A percentile compares a stretch with the other conserved stretches of the same genome.
These are phyloP conservation scores for California macrophylla DNA, from an alignment of 441 rosid genomes.

Conservation along the genomic window DNA sequence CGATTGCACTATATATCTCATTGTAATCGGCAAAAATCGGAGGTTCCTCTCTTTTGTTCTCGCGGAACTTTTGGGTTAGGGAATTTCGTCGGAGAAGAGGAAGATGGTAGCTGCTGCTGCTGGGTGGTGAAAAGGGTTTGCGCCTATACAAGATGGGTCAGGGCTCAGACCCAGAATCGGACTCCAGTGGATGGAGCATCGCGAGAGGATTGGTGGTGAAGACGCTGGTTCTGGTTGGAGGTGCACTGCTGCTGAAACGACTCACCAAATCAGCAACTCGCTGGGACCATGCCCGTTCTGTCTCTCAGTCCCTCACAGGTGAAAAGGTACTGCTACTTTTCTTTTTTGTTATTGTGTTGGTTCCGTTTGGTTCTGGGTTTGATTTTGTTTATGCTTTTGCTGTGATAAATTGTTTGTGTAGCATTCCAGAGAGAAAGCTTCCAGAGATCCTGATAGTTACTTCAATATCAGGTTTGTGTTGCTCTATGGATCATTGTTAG, in stretches of 20 bases:
- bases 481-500: neutral
- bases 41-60: neutral
- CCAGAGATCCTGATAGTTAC: constrained; percentile 77
- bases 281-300: constrained; percentile 75
- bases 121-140: neutral
- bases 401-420: constrained; percentile 16
- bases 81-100: neutral
- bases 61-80: neutral
- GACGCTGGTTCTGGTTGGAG: constrained; percentile 60
- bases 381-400: neutral
- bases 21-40: neutral
- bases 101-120: constrained; percentile 3
- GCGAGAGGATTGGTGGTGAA: constrained; percentile 58
- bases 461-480: constrained; percentile 64
- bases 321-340: constrained; percentile 42
- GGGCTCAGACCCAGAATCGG: constrained; percentile 36
- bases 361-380: neutral
- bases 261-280: constrained; percentile 87
- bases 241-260: constrained; percentile 63
- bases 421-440: constrained; percentile 78
- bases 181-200: constrained; percentile 64
- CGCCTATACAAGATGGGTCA: constrained; percentile 14
- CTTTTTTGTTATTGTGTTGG: neutral
- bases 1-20: neutral
- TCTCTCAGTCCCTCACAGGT: constrained; percentile 64